Evolutionary conservation across 2,329 filamentous ascomycete genomes (phyloP), one percentile per base, ranked within the genome.

Genomic region (Cladosporium sp.): DNA sequence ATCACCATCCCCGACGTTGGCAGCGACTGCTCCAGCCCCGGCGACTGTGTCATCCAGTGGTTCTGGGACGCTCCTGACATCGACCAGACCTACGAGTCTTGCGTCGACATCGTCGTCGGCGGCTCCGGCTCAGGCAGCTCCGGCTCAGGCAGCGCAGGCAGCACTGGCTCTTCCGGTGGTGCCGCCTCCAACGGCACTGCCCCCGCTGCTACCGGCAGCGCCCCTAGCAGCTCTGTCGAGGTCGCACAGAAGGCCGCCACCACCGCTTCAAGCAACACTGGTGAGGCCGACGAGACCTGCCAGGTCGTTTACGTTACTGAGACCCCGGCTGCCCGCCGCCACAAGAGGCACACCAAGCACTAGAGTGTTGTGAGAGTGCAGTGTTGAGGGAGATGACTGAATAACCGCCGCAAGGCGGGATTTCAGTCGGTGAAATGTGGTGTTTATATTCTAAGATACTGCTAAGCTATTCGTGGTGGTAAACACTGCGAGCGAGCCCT

Each of bases 31-130:
- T 61, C 72, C 32, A 72, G 65, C 9, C 71, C 73, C 17, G 80
- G 80, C 37, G 66, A 68, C 52, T 78, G 78, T 60, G 78, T 79
- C 3, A 71, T 84, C 40, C 81, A 84, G 66, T 83, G 80, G 80
- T 83, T 72, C 66, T 84, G 81, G 81, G 73, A 81, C 54, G 79
- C 80, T 13, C 59, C 67, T 12, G 70, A 68, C 49, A 75, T 80
- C 54, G 60, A 77, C 52, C 82, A 85, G 73, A 83, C 80, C 9
- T 85, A 85, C 62, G 78, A 82, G 70, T 74, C 75, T 43, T 85
- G 82, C 66, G 70, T 84, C 45, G 82, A 85, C 61, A 83, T 85
- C 61, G 73, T 65, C 37, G 65, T 75, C 51, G 63, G 64, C 43
- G 68, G 55, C 20, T 34, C 37, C 29, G 30, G 20, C 18, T 15